Conservation (phyloP, 331 rosid genomes). For the Spiraea crenata region DNA sequence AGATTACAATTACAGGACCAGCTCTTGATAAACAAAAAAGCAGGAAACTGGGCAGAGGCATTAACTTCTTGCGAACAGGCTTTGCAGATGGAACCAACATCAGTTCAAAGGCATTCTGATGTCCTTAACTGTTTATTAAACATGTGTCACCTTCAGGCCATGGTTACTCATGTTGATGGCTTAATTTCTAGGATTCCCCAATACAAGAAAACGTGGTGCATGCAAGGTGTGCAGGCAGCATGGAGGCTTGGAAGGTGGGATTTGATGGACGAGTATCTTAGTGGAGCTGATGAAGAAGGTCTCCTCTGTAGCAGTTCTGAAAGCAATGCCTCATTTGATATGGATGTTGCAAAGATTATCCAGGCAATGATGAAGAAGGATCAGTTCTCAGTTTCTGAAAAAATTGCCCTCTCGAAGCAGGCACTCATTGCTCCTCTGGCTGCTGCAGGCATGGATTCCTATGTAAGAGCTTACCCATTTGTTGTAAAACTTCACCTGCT, state of each 20-base stretch:
- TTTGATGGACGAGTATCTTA: slow-evolving; percentile 93
- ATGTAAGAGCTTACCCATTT: slow-evolving; percentile 86
- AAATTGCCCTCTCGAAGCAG: slow-evolving; percentile 83
- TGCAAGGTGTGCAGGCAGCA: slow-evolving; percentile 99
- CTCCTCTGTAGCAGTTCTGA: slow-evolving; percentile 81
- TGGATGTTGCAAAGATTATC: slow-evolving; percentile 92
- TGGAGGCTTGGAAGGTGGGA: slow-evolving; percentile 99
- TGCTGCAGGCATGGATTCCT: slow-evolving; percentile 99
- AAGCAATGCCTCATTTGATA: slow-evolving; percentile 90
- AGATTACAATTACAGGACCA: slow-evolving; percentile 86
- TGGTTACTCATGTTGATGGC: slow-evolving; percentile 98
- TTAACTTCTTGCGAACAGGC: slow-evolving; percentile 95
- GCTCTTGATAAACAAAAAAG: slow-evolving; percentile 77
- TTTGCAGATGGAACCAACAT: slow-evolving; percentile 88
- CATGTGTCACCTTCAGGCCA: slow-evolving; percentile 99
- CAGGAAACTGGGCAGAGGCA: slow-evolving; percentile 97
- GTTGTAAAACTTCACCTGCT: slow-evolving; percentile 92
- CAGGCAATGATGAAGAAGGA: slow-evolving; percentile 96
- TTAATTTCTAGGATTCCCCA: slow-evolving; percentile 76
- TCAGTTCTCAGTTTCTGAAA: slow-evolving; percentile 79
- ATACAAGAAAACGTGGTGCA: slow-evolving; percentile 94
- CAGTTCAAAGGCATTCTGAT: slow-evolving; percentile 95
- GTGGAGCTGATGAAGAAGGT: slow-evolving; percentile 86
- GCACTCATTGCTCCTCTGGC: slow-evolving; percentile 88
- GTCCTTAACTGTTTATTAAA: slow-evolving; percentile 87